phyloP scores from a whole-genome alignment of 495 filamentous ascomycete genomes.

The Podospora comata region DNA sequence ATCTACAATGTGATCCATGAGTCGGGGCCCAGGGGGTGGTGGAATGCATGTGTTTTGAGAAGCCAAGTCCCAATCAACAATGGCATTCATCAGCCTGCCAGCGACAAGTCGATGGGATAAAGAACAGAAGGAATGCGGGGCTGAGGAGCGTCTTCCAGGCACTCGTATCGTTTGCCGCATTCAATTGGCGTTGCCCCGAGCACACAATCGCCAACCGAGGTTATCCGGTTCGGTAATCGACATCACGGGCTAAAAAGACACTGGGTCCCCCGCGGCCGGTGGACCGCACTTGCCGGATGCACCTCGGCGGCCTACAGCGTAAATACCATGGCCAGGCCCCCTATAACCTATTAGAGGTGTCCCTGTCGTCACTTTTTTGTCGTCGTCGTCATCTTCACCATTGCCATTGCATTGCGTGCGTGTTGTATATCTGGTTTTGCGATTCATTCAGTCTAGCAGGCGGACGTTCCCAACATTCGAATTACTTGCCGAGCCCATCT shows the following conservation, averaged over 20 bases:
- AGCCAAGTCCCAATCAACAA: not conserved
- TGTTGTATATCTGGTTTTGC: not conserved
- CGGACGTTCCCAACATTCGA: not conserved
- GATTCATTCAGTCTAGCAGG: not conserved
- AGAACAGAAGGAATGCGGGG: not conserved
- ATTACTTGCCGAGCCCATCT: constrained; percentile 14
- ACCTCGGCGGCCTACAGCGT: constrained; percentile 7
- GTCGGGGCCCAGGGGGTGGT: not conserved
- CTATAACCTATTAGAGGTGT: constrained; percentile 8
- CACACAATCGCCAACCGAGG: constrained; percentile 20
- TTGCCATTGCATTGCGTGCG: not conserved
- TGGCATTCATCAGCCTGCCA: not conserved
- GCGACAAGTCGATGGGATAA: not conserved
- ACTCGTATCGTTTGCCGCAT: constrained; percentile 11
- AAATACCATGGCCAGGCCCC: constrained; percentile 1
- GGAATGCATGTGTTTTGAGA: not conserved
- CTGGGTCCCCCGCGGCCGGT: constrained; percentile 6
- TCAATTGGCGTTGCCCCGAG: constrained; percentile 14
- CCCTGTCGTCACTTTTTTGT: constrained; percentile 9
- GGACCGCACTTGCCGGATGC: constrained; percentile 5
- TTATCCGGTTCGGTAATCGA: constrained; percentile 22
- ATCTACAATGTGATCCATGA: not conserved
- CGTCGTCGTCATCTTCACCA: not conserved
- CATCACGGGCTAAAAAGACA: constrained; percentile 18
- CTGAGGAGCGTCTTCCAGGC: not conserved